phyloP scores from a whole-genome alignment of 2,329 filamentous ascomycete genomes.

The Lithohypha guttulata region DNA sequence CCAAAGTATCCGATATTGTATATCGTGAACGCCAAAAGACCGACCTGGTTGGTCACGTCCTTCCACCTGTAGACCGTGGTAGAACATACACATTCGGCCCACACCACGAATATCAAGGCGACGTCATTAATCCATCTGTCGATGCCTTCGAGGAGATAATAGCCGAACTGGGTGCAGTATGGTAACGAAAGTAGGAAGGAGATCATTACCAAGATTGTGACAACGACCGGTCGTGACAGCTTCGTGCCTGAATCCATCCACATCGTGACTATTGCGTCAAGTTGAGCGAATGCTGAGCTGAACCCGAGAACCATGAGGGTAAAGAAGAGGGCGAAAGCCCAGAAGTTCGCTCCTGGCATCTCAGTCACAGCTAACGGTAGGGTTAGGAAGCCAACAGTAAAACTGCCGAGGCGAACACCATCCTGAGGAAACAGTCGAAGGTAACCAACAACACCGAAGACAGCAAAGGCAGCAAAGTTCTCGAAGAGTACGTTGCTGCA shows the following conservation, averaged over 20 bases:
- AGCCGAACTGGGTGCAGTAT: constrained; percentile 49
- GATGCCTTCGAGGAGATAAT: constrained; percentile 44
- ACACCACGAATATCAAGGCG: constrained; percentile 48
- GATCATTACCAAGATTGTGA: constrained; percentile 39
- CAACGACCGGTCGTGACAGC: constrained; percentile 38
- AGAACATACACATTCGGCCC: constrained; percentile 42
- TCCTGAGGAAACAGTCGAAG: constrained; percentile 33
- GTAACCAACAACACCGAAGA: constrained; percentile 49
- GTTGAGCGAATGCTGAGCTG: constrained; percentile 49
- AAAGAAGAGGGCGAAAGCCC: constrained; percentile 49
- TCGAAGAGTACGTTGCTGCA: constrained; percentile 48
- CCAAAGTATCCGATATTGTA: constrained; percentile 47
- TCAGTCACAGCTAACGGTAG: constrained; percentile 45
- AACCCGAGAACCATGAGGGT: constrained; percentile 49
- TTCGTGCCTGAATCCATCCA: constrained; percentile 44
- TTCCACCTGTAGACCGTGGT: constrained; percentile 47
- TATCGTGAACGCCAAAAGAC: constrained; percentile 35
- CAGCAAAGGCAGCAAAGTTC: constrained; percentile 39
- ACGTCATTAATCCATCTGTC: constrained; percentile 49
- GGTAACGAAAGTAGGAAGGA: constrained; percentile 46
- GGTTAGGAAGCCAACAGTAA: constrained; percentile 49
- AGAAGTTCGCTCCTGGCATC: constrained; percentile 49
- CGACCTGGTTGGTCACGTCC: constrained; percentile 43
- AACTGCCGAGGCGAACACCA: constrained; percentile 38
- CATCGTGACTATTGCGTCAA: constrained; percentile 46